Percentiles rank a stretch among this genome's conserved stretches.
Evolutionary conservation across 352 stramenopile genomes (phyloP).

Genomic region (Phytophthora fragariae): DNA sequence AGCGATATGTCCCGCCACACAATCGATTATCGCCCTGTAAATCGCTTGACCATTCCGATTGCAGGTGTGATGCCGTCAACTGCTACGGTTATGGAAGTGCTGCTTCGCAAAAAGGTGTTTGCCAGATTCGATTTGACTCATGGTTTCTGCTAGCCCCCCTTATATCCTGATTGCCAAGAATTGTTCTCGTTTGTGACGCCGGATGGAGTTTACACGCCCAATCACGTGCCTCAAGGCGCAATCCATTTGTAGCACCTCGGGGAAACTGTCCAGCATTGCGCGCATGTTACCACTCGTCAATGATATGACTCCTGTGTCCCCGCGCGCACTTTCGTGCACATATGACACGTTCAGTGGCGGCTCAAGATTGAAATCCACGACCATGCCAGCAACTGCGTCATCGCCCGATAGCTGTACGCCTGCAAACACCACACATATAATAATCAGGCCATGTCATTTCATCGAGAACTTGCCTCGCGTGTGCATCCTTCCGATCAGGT

Average conservation of each 20-base stretch:
- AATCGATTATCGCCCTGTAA: no score
- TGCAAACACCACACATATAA: not conserved
- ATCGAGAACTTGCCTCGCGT: not conserved
- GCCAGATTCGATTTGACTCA: no score
- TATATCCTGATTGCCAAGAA: no score
- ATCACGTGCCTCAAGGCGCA: not conserved
- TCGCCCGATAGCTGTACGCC: not conserved
- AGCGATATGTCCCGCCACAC: no score
- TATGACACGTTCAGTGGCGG: constrained; percentile 2
- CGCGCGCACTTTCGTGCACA: constrained; percentile 7
- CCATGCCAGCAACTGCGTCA: constrained; percentile 11
- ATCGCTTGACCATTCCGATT: no score
- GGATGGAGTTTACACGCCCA: no score
- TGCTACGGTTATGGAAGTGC: no score
- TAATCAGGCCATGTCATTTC: not conserved
- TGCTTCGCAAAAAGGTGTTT: no score
- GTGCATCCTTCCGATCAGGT: not conserved
- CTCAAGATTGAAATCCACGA: constrained; percentile 16
- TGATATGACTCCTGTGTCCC: constrained; percentile 17
- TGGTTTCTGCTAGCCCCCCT: no score
- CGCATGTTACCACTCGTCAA: constrained; percentile 9
- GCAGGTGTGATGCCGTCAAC: no score
- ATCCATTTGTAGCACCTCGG: constrained; percentile 6
- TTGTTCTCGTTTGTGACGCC: no score
- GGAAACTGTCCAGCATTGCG: constrained; percentile 10